These are phyloP conservation scores for Termitomyces sp. DNA, from an alignment of 1,284 basidiomycete species.

Conservation along the genomic window DNA sequence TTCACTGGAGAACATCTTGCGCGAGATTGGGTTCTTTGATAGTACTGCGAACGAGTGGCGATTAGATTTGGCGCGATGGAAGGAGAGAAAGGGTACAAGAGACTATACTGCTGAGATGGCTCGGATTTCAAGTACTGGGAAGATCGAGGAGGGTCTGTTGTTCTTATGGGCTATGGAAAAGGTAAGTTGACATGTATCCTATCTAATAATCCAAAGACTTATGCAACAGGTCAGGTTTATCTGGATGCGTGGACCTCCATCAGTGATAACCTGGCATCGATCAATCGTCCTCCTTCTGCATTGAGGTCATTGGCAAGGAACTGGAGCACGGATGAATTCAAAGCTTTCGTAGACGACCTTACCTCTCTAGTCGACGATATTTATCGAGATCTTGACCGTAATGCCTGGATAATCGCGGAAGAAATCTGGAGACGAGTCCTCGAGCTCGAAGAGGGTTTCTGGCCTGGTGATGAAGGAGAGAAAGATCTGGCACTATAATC, in stretches of 20 bases:
- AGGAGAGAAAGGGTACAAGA: conserved; percentile 53
- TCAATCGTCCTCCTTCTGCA: conserved; percentile 28
- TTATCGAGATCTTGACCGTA: conserved; percentile 32
- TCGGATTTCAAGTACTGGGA: conserved; percentile 39
- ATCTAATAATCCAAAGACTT: neutral
- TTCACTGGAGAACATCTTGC: conserved; percentile 50
- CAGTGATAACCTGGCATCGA: conserved; percentile 22
- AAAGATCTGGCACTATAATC: neutral
- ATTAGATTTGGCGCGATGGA: conserved; percentile 45
- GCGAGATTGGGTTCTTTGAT: conserved; percentile 62
- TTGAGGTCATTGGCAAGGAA: conserved; percentile 51
- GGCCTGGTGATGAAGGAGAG: conserved; percentile 40
- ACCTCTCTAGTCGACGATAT: conserved; percentile 49
- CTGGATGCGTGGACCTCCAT: conserved; percentile 64
- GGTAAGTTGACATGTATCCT: conserved; percentile 29
- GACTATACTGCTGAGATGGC: conserved; percentile 71
- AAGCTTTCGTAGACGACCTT: conserved; percentile 53
- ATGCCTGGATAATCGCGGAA: conserved; percentile 41
- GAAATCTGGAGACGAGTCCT: conserved; percentile 52
- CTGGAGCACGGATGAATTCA: conserved; percentile 65
- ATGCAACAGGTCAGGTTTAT: conserved; percentile 36
- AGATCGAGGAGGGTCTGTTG: conserved; percentile 59
- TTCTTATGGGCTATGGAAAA: conserved; percentile 79
- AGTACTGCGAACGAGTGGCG: conserved; percentile 40
- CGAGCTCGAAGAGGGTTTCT: conserved; percentile 58